Evolutionary conservation across 2,329 filamentous ascomycete genomes (phyloP).

Genomic region (Beauveria pseudobassiana): DNA sequence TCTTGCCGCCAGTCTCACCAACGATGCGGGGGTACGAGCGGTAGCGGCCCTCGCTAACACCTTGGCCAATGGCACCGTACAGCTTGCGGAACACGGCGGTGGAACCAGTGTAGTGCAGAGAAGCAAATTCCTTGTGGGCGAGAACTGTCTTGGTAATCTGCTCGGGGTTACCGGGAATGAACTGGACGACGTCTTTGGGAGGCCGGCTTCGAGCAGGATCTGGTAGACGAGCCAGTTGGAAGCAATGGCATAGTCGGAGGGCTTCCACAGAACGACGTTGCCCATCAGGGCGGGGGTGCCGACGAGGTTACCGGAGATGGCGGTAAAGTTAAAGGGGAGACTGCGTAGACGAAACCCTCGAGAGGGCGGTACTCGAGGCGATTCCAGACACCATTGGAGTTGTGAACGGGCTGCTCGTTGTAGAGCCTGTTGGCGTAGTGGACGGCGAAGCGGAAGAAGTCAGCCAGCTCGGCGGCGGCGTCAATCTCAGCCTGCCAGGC

Average conservation of each 20-base stretch:
- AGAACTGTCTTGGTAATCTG: slow-evolving; percentile 75
- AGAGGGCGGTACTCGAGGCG: slow-evolving; percentile 81
- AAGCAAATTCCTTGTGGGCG: slow-evolving; percentile 71
- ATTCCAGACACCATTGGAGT: slow-evolving; percentile 84
- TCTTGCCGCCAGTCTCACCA: slow-evolving; percentile 88
- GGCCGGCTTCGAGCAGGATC: slow-evolving; percentile 83
- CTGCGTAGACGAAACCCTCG: slow-evolving; percentile 91
- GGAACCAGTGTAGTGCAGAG: slow-evolving; percentile 92
- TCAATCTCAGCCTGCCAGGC: slow-evolving; percentile 99
- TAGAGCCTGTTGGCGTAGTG: slow-evolving; percentile 91
- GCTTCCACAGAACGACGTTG: slow-evolving; percentile 96
- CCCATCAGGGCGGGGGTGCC: slow-evolving; percentile 80
- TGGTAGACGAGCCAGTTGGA: slow-evolving; percentile 87
- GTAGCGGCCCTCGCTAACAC: slow-evolving; percentile 76
- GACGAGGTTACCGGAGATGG: slow-evolving; percentile 81
- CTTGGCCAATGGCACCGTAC: slow-evolving; percentile 77
- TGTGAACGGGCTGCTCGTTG: slow-evolving; percentile 75
- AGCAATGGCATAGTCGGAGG: slow-evolving; percentile 81
- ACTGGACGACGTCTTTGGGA: slow-evolving; percentile 86
- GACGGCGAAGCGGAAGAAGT: slow-evolving; percentile 93
- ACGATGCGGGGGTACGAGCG: slow-evolving; percentile 80
- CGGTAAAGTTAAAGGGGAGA: slow-evolving; percentile 98
- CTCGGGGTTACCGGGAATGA: slow-evolving; percentile 80
- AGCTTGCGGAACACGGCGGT: slow-evolving; percentile 85
- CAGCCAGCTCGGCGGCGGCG: slow-evolving; percentile 80